A percentile compares a stretch with the other conserved stretches of the same genome.
Evolutionary conservation across 495 filamentous ascomycete genomes (phyloP).

Genomic region (Aspergillus incahuasiensis): DNA sequence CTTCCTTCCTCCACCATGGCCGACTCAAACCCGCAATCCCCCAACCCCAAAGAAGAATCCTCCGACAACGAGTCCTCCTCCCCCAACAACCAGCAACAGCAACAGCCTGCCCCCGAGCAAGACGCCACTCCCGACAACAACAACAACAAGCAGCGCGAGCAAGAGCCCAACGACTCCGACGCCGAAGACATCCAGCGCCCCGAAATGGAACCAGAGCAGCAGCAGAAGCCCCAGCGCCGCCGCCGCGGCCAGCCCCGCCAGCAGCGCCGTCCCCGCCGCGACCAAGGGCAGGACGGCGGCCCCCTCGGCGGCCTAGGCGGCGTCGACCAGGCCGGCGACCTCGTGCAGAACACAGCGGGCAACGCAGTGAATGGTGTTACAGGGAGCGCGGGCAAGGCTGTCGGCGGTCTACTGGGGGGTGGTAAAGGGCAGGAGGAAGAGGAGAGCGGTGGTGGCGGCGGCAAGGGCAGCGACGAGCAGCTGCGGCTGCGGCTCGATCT

Average conservation of each 20-base stretch:
- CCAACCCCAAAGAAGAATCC: conserved; percentile 7
- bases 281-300: conserved; percentile 37
- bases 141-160: conserved; percentile 15
- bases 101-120: conserved; percentile 12
- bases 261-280: conserved; percentile 7
- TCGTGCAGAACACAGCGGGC: conserved; percentile 62
- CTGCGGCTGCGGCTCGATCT: conserved; percentile 73
- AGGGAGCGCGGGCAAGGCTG: conserved; percentile 53
- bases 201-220: conserved; percentile 34
- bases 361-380: conserved; percentile 55
- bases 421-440: conserved; percentile 30
- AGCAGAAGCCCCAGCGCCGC: conserved; percentile 12
- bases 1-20: background rate
- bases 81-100: conserved; percentile 3
- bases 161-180: conserved; percentile 34
- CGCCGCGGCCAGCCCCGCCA: conserved; percentile 21
- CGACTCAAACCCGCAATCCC: conserved; percentile 6
- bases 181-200: conserved; percentile 30
- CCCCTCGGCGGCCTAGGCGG: conserved; percentile 52
- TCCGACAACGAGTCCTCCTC: conserved; percentile 3
- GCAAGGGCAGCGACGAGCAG: conserved; percentile 59
- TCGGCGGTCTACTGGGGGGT: conserved; percentile 45
- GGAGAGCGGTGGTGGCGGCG: conserved; percentile 27
- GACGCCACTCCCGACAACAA: conserved; percentile 15
- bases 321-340: conserved; percentile 51